Evolutionary conservation across 768 basidiomycete genomes (phyloP).

Genomic region (Lepiota brunneoincarnata): DNA sequence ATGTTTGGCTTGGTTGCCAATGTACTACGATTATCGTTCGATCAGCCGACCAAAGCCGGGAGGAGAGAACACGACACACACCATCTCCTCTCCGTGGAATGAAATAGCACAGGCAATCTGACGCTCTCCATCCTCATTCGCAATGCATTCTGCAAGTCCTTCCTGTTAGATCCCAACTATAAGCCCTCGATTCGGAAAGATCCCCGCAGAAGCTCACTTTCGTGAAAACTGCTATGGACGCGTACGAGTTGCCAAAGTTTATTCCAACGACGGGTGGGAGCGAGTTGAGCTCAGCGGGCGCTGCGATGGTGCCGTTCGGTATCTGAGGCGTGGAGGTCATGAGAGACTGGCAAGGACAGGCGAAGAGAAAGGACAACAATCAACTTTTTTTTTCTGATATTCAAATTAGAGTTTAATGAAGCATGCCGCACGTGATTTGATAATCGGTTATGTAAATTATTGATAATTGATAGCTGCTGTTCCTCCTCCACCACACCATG

Average conservation of each 20-base stretch:
- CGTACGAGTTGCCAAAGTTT: conserved; percentile 94
- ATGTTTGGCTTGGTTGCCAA: conserved; percentile 90
- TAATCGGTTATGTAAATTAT: not conserved
- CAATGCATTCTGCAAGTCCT: conserved; percentile 90
- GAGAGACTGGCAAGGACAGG: not conserved
- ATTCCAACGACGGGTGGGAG: conserved; percentile 81
- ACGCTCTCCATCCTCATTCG: conserved; percentile 97
- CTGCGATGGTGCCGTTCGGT: conserved; percentile 48
- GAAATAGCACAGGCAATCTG: conserved; percentile 95
- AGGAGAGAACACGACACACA: conserved; percentile 36
- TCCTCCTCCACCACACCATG: conserved; percentile 22
- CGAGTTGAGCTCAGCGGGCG: conserved; percentile 30
- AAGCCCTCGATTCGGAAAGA: not conserved
- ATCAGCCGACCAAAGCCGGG: conserved; percentile 9
- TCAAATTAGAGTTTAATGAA: not conserved
- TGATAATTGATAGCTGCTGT: not conserved
- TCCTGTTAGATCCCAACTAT: conserved; percentile 48
- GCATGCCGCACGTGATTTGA: not conserved
- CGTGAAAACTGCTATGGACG: conserved; percentile 92
- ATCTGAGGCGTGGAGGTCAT: conserved; percentile 12
- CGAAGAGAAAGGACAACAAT: not conserved
- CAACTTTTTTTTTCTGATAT: conserved; percentile 1
- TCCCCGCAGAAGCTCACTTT: conserved; percentile 56
- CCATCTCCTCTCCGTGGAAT: conserved; percentile 89
- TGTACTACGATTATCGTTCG: conserved; percentile 60